These are phyloP conservation scores for Moelleriella libera DNA, from an alignment of 2,329 filamentous ascomycete species.

Conservation along the genomic window DNA sequence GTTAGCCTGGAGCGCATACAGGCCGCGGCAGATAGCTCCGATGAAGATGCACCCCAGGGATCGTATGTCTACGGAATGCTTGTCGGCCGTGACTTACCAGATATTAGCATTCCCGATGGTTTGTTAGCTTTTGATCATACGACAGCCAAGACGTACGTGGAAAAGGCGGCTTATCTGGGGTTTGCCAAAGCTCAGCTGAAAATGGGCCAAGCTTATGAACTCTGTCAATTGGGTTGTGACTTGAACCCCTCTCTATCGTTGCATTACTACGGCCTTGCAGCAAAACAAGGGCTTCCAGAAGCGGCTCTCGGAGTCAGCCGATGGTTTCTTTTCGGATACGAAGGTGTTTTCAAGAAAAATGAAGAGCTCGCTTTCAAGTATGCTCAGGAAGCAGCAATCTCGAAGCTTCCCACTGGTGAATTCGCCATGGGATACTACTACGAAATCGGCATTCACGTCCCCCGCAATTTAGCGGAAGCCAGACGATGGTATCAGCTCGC, in stretches of 20 bases:
- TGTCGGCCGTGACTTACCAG: constrained; percentile 77
- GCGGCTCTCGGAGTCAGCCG: constrained; percentile 94
- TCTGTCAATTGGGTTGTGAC: constrained; percentile 85
- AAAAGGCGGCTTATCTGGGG: constrained; percentile 89
- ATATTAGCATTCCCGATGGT: constrained; percentile 63
- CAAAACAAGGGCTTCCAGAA: constrained; percentile 82
- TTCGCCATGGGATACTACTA: constrained; percentile 97
- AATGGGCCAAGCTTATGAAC: constrained; percentile 91
- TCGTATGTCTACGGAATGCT: constrained; percentile 96
- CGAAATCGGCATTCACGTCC: constrained; percentile 86
- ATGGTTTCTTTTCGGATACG: constrained; percentile 95
- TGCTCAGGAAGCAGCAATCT: constrained; percentile 70
- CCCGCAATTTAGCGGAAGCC: constrained; percentile 71
- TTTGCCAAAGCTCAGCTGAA: constrained; percentile 95
- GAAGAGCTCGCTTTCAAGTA: constrained; percentile 88
- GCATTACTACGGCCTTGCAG: constrained; percentile 89
- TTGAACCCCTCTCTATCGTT: constrained; percentile 87
- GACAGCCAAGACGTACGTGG: constrained; percentile 72
- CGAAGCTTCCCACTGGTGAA: constrained; percentile 76
- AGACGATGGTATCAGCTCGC: constrained; percentile 83
- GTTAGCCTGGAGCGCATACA: constrained; percentile 72
- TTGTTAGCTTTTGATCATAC: constrained; percentile 59
- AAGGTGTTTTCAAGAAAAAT: constrained; percentile 86
- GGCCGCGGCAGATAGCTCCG: constrained; percentile 69
- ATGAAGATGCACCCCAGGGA: constrained; percentile 93